Conservation (phyloP, 176 grass and related monocot genomes). For the Oryza australiensis region DNA sequence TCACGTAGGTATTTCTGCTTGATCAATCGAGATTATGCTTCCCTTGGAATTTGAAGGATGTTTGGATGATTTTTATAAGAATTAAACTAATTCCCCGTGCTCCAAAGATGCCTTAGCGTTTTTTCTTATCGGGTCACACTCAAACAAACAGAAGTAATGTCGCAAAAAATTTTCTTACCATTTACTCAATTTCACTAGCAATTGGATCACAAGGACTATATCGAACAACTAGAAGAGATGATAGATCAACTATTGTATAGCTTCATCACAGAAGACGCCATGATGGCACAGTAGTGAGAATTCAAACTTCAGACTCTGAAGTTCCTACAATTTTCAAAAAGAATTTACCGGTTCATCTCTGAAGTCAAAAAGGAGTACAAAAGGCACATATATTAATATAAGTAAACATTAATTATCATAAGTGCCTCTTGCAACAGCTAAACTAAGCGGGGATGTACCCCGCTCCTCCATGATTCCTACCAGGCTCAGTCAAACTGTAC, state of each 20-base stretch:
- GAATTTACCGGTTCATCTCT: neutral
- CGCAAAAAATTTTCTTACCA: neutral
- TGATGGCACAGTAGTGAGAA: neutral
- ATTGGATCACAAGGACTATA: neutral
- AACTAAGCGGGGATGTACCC: constrained; percentile 19
- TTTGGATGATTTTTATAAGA: too few relatives aligned
- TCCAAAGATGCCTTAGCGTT: neutral
- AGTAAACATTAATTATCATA: constrained; percentile 21
- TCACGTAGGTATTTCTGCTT: too few relatives aligned
- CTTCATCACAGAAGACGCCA: neutral
- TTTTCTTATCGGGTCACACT: neutral
- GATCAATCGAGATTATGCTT: too few relatives aligned
- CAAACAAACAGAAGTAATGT: neutral
- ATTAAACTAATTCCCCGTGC: too few relatives aligned
- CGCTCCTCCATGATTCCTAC: constrained; percentile 6
- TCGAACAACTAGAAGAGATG: neutral
- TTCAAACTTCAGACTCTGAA: neutral
- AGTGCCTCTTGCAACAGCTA: constrained; percentile 5
- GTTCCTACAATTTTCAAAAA: neutral
- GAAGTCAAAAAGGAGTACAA: constrained; percentile 8
- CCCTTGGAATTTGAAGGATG: too few relatives aligned
- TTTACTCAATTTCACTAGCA: neutral
- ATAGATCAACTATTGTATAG: neutral
- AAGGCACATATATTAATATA: constrained; percentile 7
- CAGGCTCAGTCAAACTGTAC: constrained; percentile 74